These are phyloP conservation scores for Durio zibethinus DNA, from an alignment of 345 rosid species.

Conservation along the genomic window DNA sequence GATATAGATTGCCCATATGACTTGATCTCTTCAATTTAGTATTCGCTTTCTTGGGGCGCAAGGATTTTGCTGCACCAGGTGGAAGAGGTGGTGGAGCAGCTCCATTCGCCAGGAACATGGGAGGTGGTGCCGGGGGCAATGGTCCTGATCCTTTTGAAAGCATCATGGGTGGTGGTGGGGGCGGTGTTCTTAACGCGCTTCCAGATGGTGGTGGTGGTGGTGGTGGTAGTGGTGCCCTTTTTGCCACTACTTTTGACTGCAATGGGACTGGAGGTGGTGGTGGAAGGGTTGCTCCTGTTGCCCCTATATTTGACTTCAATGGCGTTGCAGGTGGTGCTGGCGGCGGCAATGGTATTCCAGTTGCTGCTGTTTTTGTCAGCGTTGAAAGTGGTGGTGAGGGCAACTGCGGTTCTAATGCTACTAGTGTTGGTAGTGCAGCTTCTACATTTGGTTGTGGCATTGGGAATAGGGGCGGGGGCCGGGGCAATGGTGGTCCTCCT, in stretches of 20 bases:
- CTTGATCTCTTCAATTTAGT: conserved; percentile 82
- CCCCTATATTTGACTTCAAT: not conserved
- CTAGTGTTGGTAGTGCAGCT: not conserved
- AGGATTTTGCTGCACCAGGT: conserved; percentile 41
- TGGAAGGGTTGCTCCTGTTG: conserved; percentile 17
- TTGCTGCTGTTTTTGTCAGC: not conserved
- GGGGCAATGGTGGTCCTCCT: conserved; percentile 21
- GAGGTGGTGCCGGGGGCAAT: conserved; percentile 36
- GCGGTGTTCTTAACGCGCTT: conserved; percentile 31
- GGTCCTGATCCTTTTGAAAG: conserved; percentile 27
- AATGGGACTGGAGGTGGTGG: conserved; percentile 16
- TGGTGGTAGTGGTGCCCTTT: conserved; percentile 23
- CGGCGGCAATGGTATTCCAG: conserved; percentile 30
- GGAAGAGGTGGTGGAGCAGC: conserved; percentile 70
- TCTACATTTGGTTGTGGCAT: conserved; percentile 13
- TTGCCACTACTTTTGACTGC: not conserved
- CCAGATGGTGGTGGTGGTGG: conserved; percentile 43
- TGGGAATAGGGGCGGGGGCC: conserved; percentile 29
- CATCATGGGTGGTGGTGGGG: conserved; percentile 30
- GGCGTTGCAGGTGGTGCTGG: conserved; percentile 12
- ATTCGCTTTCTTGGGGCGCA: conserved; percentile 64
- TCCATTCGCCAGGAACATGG: conserved; percentile 34
- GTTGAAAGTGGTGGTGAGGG: conserved; percentile 11
- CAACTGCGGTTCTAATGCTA: conserved; percentile 5
- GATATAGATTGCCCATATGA: conserved; percentile 65